Base-by-base conservation (phyloP, 768 basidiomycete species). In the Podaxis sp. region DNA sequence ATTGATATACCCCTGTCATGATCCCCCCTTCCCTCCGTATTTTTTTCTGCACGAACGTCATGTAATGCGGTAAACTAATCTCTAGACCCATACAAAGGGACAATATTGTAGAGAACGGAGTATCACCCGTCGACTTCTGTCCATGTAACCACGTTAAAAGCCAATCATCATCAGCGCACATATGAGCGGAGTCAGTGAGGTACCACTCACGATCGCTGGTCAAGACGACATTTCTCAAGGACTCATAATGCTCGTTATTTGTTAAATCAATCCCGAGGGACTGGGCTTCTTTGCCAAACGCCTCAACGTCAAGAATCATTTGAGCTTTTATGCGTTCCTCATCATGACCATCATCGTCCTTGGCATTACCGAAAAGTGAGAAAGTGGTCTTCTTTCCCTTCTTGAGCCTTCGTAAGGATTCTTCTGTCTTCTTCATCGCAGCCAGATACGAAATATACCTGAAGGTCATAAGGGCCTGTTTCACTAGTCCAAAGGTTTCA, bases 351-450 rank as follows among this genome's bases (percentile, higher is more conserved):
- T 83, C 86, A 58, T 93, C 91, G 47, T 92, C 89, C 9, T 85
- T 83, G 27, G 76, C 73, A 13, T 76, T 66, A 29, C 90, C 84
- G 68, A 98, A 97, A 25, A 97, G 78, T 3, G 93, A 92, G 72
- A 93, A 91, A 0, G 87, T 79, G 0, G 79, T 66, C 66, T 89
- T 93, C 69, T 92, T 93, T 49, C 91, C 90, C 72, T 92, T 96
- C 71, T 95, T 94, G 67, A 96, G 80, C 40, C 91, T 84, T 41
- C 89, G 81, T 25, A 98, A 77, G 11, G 93, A 90, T 70, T 95
- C 94, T 66, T 98, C 94, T 7, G 93, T 93, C 79, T 96, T 96
- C 73, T 88, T 91, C 84, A 96, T 94, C 0, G 86, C 84, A 9
- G 86, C 80, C 24, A 98, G 79, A 69, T 93, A 90, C 60, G 83